Conservation (phyloP, 2,329 filamentous ascomycete species). For the Leptographium wingfieldii region DNA sequence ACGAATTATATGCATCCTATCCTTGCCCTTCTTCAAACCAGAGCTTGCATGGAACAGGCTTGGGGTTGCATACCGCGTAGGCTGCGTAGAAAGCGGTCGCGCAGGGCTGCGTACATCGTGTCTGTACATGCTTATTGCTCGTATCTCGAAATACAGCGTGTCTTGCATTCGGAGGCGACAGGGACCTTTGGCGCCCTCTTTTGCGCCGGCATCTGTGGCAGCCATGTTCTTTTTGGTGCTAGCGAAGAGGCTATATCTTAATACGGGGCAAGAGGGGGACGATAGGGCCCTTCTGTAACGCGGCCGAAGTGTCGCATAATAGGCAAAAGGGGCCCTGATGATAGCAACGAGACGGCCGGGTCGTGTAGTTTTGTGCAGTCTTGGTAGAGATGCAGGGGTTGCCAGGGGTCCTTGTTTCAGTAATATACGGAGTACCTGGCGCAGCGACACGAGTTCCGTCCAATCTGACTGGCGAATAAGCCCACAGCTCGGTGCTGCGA, state of each 20-base stretch:
- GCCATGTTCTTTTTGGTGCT: neutral
- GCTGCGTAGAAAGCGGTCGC: neutral
- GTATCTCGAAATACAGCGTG: too few species aligned
- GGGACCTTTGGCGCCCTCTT: neutral
- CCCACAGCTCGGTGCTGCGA: too few species aligned
- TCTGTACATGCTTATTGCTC: neutral
- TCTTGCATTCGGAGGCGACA: too few species aligned
- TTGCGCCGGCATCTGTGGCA: neutral
- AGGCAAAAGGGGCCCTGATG: neutral
- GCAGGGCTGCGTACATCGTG: neutral
- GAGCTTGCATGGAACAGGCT: too few species aligned
- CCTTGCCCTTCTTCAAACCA: too few species aligned
- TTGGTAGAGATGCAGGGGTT: neutral
- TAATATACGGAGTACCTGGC: too few species aligned
- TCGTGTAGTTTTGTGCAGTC: neutral
- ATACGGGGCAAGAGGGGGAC: neutral
- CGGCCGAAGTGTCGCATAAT: conserved; percentile 2
- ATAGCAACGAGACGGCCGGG: too few species aligned
- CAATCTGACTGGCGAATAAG: too few species aligned
- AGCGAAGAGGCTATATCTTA: neutral
- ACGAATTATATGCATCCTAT: too few species aligned
- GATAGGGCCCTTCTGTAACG: neutral
- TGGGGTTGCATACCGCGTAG: too few species aligned
- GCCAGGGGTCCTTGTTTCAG: neutral
- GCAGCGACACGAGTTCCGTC: too few species aligned